Evolutionary conservation across 2,329 filamentous ascomycete species (phyloP), one percentile per base, ranked within the genome.

Genomic region (Myriosclerotinia duriaeana): DNA sequence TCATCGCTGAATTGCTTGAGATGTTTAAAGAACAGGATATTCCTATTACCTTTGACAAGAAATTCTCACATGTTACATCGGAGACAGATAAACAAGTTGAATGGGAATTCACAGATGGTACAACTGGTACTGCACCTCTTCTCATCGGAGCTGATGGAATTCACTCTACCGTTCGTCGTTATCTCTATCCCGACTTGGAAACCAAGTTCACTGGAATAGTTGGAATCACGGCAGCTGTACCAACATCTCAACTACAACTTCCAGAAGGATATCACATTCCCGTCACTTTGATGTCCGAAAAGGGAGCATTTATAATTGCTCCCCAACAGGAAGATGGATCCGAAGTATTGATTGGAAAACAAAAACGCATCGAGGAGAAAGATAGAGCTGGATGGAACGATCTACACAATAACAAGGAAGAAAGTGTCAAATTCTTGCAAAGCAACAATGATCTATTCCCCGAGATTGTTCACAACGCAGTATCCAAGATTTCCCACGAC

Each of bases 71-170:
- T 5, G 73, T 87, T 4, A 66, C 80, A 2, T 71, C 73, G 0
- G 81, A 84, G 64, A 76, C 75, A 0, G 75, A 78, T 0, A 66
- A 78, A 0, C 72, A 73, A 0, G 81, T 86, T 0, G 78, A 75
- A 0, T 83, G 82, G 69, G 77, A 77, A 15, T 84, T 87, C 65
- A 74, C 74, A 0, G 81, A 85, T 64, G 83, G 82, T 1, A 77
- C 77, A 0, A 76, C 72, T 0, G 76, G 71, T 1, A 73, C 70
- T 0, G 81, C 83, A 0, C 70, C 76, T 2, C 72, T 85, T 15
- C 79, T 88, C 0, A 77, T 87, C 20, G 85, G 84, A 0, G 83
- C 84, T 0, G 85, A 88, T 67, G 85, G 86, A 0, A 87, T 88
- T 60, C 83, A 87, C 72, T 87, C 84, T 0, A 78, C 76, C 0